Base-by-base conservation (phyloP, 2,329 filamentous ascomycete species). In the Pseudogymnoascus pannorum region DNA sequence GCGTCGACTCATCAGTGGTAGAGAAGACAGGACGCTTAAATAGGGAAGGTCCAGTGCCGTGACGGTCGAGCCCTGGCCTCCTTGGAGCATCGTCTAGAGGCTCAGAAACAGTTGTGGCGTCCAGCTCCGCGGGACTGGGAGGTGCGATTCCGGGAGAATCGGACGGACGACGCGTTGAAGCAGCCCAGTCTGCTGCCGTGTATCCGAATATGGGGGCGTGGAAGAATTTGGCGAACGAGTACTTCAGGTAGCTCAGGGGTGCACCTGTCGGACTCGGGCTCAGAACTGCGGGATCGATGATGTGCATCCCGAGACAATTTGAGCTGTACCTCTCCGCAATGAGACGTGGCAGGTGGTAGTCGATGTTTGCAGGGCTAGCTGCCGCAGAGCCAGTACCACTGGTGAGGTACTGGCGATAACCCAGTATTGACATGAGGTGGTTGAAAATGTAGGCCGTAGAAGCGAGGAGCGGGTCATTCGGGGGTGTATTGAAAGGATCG, bases 251-350 rank as follows among this genome's bases (percentile, higher is more conserved):
- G 24, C 76, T 77, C 22, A 78, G 62, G 0, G 78, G 77, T 1
- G 77, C 75, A 1, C 72, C 70, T 16, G 73, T 72, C 0, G 79
- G 65, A 8, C 67, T 79, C 1, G 86, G 86, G 33, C 76, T 69
- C 1, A 70, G 69, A 11, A 87, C 73, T 0, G 79, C 76, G 2
- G 86, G 85, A 9, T 82, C 81, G 42, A 86, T 78, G 3, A 87
- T 77, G 70, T 88, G 84, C 1, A 82, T 76, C 0, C 83, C 86
- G 4, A 85, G 66, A 67, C 85, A 87, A 35, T 77, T 80, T 14
- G 76, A 70, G 0, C 75, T 64, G 62, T 82, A 76, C 6, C 73
- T 70, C 5, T 77, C 71, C 1, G 82, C 80, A 7, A 89, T 70
- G 48, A 76, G 67, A 51, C 77, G 75, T 38, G 75, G 73, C 3